These are phyloP conservation scores for Candida nitratophila DNA, from an alignment of 805 yeast genomes.

Conservation along the genomic window DNA sequence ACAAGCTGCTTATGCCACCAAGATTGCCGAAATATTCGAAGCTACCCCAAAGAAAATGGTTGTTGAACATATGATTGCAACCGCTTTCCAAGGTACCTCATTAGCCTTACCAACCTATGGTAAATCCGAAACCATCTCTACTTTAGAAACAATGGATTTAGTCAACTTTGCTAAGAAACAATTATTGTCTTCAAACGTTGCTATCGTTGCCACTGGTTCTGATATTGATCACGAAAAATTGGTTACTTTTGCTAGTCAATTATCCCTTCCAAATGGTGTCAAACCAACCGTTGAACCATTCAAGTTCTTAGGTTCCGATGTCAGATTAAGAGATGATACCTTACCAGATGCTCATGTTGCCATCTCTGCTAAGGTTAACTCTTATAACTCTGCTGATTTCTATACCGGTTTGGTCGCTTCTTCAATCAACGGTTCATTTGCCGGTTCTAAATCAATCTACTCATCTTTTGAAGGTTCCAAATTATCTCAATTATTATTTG, in stretches of 20 bases:
- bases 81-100: conserved; percentile 85
- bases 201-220: conserved; percentile 58
- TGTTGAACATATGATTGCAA: conserved; percentile 68
- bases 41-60: conserved; percentile 47
- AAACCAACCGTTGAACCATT: conserved; percentile 42
- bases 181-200: conserved; percentile 57
- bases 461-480: conserved; percentile 59
- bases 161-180: conserved; percentile 46
- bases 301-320: conserved; percentile 77
- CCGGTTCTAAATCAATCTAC: conserved; percentile 46
- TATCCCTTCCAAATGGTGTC: conserved; percentile 44
- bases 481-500: conserved; percentile 60
- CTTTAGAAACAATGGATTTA: conserved; percentile 54
- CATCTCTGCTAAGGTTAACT: conserved; percentile 70
- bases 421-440: conserved; percentile 48
- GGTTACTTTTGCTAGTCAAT: conserved; percentile 55
- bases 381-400: conserved; percentile 54
- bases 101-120: conserved; percentile 72
- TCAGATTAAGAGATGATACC: conserved; percentile 84
- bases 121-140: conserved; percentile 56
- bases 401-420: conserved; percentile 71
- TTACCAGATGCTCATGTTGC: conserved; percentile 73
- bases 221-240: conserved; percentile 62
- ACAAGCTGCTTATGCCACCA: conserved; percentile 39
- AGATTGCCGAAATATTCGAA: conserved; percentile 50